Evolutionary conservation across 139 green algal species (phyloP).

Genomic region (Tetratostichococcus sp.): DNA sequence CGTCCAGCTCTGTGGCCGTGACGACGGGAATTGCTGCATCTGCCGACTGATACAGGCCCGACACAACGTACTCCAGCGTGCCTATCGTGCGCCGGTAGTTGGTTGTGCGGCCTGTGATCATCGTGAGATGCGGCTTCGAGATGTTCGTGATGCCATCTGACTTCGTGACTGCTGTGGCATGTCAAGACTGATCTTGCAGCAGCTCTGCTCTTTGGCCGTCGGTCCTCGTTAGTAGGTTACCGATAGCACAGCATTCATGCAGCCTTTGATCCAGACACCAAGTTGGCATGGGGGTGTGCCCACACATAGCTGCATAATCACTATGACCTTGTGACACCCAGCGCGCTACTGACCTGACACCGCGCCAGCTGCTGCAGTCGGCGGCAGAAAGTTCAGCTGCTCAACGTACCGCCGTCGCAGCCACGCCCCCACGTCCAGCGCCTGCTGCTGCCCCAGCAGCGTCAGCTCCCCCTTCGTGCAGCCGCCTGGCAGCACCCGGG

Average conservation of each 20-base stretch:
- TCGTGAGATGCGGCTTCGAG: too few relatives aligned
- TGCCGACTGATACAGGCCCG: slow-evolving; percentile 49
- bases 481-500: slow-evolving; percentile 38
- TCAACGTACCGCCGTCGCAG: slow-evolving; percentile 53
- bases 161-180: too few relatives aligned
- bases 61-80: slow-evolving; percentile 65
- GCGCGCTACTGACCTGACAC: slow-evolving; percentile 2
- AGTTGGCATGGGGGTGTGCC: too few relatives aligned
- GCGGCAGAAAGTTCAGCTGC: slow-evolving; percentile 38
- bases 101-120: slow-evolving; percentile 51
- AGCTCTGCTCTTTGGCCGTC: too few relatives aligned
- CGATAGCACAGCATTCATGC: too few relatives aligned
- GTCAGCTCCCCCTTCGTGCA: slow-evolving; percentile 73
- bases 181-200: too few relatives aligned
- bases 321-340: too few relatives aligned
- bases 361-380: not conserved
- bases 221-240: too few relatives aligned
- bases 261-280: too few relatives aligned
- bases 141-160: too few relatives aligned
- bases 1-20: slow-evolving; percentile 52
- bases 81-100: slow-evolving; percentile 57
- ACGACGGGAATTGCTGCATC: slow-evolving; percentile 31
- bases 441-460: slow-evolving; percentile 55
- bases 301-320: too few relatives aligned
- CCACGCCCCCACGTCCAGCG: slow-evolving; percentile 53